Conservation (phyloP, 2,329 filamentous ascomycete genomes). For the Fusarium aywerte region DNA sequence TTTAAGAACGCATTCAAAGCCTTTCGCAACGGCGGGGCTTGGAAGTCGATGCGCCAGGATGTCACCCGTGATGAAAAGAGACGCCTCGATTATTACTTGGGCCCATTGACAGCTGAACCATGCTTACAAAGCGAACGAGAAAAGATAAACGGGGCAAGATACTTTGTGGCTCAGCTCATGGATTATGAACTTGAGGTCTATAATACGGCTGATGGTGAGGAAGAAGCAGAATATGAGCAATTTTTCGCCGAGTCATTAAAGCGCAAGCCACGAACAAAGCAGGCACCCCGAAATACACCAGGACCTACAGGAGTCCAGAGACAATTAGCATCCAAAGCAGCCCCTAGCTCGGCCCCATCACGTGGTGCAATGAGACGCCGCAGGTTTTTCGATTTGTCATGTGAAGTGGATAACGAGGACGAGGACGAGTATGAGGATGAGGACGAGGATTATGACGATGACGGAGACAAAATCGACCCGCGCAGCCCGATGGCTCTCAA, state of each 20-base stretch:
- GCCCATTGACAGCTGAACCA: constrained; percentile 12
- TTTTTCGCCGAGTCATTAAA: constrained; percentile 5
- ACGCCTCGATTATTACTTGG: constrained; percentile 53
- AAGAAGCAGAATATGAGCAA: constrained; percentile 51
- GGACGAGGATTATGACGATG: constrained; percentile 1
- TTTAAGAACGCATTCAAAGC: constrained; percentile 53
- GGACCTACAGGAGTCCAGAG: no score
- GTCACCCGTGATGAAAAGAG: constrained; percentile 48
- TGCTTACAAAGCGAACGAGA: constrained; percentile 49
- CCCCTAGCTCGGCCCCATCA: not conserved
- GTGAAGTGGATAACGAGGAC: constrained; percentile 2
- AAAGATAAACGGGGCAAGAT: constrained; percentile 52
- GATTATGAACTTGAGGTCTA: constrained; percentile 43
- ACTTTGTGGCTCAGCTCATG: constrained; percentile 60
- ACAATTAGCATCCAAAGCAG: no score
- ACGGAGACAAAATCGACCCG: constrained; percentile 10
- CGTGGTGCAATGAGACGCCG: constrained; percentile 7
- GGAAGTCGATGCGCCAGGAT: constrained; percentile 48
- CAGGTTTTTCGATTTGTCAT: not conserved
- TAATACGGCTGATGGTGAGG: constrained; percentile 50
- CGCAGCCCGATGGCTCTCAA: constrained; percentile 57
- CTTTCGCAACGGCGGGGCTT: constrained; percentile 50
- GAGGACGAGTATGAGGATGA: constrained; percentile 26
- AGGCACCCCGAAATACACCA: constrained; percentile 11
- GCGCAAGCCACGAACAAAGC: not conserved